Evolutionary conservation across 306 rosid species (phyloP).

Genomic region (Gynostemma pentaphyllum): DNA sequence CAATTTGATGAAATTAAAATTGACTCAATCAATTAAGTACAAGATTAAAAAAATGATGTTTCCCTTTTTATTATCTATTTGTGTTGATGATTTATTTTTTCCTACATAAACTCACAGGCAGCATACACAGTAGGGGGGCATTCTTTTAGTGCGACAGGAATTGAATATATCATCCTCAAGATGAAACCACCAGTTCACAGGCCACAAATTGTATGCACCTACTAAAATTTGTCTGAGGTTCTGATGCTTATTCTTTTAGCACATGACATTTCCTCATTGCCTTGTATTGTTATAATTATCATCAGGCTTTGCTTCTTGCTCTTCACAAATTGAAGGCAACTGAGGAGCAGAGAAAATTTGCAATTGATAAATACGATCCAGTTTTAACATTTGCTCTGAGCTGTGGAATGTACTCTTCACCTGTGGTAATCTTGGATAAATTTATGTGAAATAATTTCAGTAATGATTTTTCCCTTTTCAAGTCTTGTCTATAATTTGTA

Average conservation of each 20-base stretch:
- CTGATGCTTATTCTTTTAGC: slow-evolving; percentile 4
- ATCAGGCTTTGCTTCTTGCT: slow-evolving; percentile 72
- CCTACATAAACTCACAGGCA: slow-evolving; percentile 22
- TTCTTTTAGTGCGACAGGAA: slow-evolving; percentile 61
- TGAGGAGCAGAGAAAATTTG: slow-evolving; percentile 48
- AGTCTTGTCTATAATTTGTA: neutral
- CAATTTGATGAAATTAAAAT: no score
- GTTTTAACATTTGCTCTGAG: slow-evolving; percentile 52
- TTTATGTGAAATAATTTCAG: neutral
- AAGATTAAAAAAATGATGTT: no score
- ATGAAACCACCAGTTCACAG: slow-evolving; percentile 70
- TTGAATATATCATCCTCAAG: slow-evolving; percentile 53
- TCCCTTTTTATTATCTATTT: no score
- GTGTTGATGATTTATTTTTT: neutral
- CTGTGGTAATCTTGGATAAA: slow-evolving; percentile 35
- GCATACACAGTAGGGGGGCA: slow-evolving; percentile 65
- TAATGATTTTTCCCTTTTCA: neutral
- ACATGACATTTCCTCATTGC: slow-evolving; percentile 9
- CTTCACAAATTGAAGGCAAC: slow-evolving; percentile 58
- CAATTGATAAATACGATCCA: slow-evolving; percentile 38
- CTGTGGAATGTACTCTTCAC: slow-evolving; percentile 64
- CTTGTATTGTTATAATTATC: slow-evolving; percentile 7
- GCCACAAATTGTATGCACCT: slow-evolving; percentile 54
- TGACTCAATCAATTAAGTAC: no score
- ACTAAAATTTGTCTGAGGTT: neutral